phyloP scores from a whole-genome alignment of 192 early-diverging fungal species.

The Phlyctochytrium planicorne region DNA sequence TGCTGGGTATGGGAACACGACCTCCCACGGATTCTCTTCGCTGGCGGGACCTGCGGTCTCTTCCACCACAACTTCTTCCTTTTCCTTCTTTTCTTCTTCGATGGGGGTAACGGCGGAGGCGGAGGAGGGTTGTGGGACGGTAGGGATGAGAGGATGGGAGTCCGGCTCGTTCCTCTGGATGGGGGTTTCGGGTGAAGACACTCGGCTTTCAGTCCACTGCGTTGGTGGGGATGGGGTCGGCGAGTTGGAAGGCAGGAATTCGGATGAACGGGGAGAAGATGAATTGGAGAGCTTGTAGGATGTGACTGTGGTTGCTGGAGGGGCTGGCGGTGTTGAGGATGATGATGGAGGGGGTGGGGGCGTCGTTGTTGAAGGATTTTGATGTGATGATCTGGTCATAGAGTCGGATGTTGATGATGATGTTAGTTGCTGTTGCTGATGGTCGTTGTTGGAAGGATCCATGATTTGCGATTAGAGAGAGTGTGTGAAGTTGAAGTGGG shows the following conservation, averaged over 20 bases:
- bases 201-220: not conserved
- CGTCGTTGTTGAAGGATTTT: no score
- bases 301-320: not conserved
- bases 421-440: no score
- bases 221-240: not conserved
- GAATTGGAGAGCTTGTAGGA: not conserved
- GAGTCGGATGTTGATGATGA: no score
- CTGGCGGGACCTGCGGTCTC: not conserved
- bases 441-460: no score
- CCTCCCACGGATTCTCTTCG: conserved; percentile 9
- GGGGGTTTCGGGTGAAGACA: not conserved
- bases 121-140: not conserved
- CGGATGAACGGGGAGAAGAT: not conserved
- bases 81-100: no score
- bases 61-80: not conserved
- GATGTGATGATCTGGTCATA: no score
- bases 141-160: not conserved
- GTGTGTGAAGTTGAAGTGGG: no score
- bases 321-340: not conserved
- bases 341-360: no score
- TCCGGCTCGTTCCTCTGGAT: not conserved
- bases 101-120: no score
- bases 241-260: not conserved
- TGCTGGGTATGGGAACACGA: conserved; percentile 19
- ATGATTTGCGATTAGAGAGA: no score